These are phyloP conservation scores for Backusella parvicylindrica DNA, from an alignment of 192 early-diverging fungal species.

Conservation along the genomic window DNA sequence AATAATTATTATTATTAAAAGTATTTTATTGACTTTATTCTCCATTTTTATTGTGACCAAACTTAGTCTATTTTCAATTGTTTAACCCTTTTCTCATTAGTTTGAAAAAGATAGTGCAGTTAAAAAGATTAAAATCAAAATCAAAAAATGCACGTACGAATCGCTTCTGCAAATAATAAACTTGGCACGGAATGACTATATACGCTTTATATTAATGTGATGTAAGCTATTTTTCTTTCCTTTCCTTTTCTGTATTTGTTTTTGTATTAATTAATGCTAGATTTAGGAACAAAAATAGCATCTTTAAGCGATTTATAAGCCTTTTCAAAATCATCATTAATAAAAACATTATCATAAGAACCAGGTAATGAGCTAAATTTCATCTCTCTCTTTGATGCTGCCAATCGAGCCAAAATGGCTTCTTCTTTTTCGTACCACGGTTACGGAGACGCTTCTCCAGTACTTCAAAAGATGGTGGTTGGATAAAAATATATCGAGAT, in stretches of 20 bases:
- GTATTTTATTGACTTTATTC: too few relatives aligned
- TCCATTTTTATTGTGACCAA: too few relatives aligned
- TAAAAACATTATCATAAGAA: constrained; percentile 68
- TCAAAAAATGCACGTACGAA: background rate
- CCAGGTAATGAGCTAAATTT: constrained; percentile 65
- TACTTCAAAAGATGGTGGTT: constrained; percentile 75
- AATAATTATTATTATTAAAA: too few relatives aligned
- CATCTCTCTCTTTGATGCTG: constrained; percentile 77
- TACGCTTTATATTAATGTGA: too few relatives aligned
- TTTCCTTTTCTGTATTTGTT: too few relatives aligned
- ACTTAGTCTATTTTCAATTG: too few relatives aligned
- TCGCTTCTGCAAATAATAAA: background rate
- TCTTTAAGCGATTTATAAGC: constrained; percentile 70
- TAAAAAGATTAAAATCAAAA: background rate
- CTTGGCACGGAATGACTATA: background rate
- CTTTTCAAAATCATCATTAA: constrained; percentile 79
- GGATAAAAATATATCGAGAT: constrained; percentile 79
- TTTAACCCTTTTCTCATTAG: too few relatives aligned
- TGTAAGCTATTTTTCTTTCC: too few relatives aligned
- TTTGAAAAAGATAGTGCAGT: too few relatives aligned
- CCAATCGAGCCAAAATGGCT: constrained; percentile 69
- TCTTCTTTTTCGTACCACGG: constrained; percentile 89
- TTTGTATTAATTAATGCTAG: background rate
- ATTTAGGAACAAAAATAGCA: constrained; percentile 52
- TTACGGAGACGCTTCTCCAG: constrained; percentile 81